A percentile compares a stretch with the other conserved stretches of the same genome.
phyloP scores from a whole-genome alignment of 2,329 filamentous ascomycete genomes.

The Paracamarosporium sp. region DNA sequence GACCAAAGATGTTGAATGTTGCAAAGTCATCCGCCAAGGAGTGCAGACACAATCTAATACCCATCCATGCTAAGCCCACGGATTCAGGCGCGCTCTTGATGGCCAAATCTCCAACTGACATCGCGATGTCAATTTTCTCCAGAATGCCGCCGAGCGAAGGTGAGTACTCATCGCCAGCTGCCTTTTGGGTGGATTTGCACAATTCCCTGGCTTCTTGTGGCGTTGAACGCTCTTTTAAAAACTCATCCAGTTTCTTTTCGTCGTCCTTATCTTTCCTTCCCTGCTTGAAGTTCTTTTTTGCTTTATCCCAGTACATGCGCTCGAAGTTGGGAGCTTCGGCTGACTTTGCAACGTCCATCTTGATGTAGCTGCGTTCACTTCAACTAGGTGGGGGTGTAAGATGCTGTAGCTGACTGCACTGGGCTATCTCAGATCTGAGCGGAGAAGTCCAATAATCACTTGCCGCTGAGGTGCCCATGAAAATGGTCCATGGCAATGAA shows the following conservation, averaged over 20 bases:
- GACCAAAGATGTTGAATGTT: not conserved
- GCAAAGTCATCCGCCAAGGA: not conserved
- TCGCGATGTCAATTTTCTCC: not conserved
- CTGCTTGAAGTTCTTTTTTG: not conserved
- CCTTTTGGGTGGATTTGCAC: not conserved
- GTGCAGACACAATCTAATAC: not conserved
- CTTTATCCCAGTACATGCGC: not conserved
- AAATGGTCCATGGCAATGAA: not conserved
- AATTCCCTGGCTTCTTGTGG: not conserved
- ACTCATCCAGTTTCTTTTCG: not conserved
- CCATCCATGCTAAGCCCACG: not conserved
- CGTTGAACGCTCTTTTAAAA: not conserved
- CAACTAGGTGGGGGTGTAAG: not conserved
- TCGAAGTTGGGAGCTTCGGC: not conserved
- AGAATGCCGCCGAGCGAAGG: not conserved
- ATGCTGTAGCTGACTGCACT: too few species aligned
- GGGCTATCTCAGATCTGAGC: not conserved
- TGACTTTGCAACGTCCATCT: not conserved
- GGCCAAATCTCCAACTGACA: not conserved
- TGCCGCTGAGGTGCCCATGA: not conserved
- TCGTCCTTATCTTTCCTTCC: not conserved
- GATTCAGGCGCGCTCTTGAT: not conserved
- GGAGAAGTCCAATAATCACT: not conserved
- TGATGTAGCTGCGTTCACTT: not conserved
- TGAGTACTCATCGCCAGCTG: not conserved